Evolutionary conservation across 2,329 filamentous ascomycete species (phyloP), one percentile per base, ranked within the genome.

Genomic region (Orbilia brochopaga): DNA sequence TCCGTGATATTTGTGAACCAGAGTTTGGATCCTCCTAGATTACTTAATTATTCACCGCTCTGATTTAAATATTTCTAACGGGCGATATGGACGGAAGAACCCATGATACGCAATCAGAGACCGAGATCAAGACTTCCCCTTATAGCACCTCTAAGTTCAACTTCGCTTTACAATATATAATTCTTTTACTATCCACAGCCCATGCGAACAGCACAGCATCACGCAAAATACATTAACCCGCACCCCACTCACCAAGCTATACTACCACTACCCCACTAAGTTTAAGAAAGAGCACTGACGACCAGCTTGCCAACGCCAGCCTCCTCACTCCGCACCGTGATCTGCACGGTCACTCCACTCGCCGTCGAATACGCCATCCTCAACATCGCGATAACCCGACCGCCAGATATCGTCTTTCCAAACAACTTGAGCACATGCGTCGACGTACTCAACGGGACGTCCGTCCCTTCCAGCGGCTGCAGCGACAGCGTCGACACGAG

Each of bases 401-500:
- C 94, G 37, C 93, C 94, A 35, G 86, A 88, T 74, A 97, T 88
- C 48, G 91, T 96, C 87, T 97, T 97, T 79, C 94, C 94, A 79
- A 97, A 90, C 37, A 99, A 84, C 82, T 96, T 97, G 79, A 99
- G 88, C 2, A 92, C 92, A 80, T 99, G 94, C 74, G 92, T 97
- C 70, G 88, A 92, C 78, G 89, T 89, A 78, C 88, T 95, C 76
- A 96, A 84, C 0, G 91, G 89, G 42, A 99, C 88, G 75, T 99
- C 94, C 32, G 90, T 96, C 76, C 93, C 94, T 77, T 99, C 94
- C 51, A 99, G 85, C 11, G 94, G 91, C 80, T 97, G 94, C 77
- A 99, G 84, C 32, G 91, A 96, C 24, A 99, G 85, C 0, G 90
- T 85, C 80, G 92, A 90, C 78, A 90, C 86, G 69, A 99, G 85